Conservation (phyloP, 192 early-diverging fungal species). For the Backusella macrospora region DNA sequence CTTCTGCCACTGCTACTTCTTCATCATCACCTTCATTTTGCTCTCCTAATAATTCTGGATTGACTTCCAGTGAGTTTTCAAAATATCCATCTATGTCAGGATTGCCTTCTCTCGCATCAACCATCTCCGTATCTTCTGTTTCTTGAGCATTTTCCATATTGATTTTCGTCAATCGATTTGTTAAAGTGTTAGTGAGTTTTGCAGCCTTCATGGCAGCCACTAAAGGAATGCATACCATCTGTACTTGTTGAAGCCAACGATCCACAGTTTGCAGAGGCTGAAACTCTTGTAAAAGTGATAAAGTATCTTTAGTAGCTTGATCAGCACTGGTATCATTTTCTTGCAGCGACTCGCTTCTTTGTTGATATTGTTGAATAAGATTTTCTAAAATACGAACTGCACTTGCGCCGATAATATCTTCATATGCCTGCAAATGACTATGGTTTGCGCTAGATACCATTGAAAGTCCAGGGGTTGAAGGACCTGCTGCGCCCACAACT, state of each 20-base stretch:
- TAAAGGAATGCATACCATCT: slow-evolving; percentile 68
- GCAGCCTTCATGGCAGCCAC: slow-evolving; percentile 41
- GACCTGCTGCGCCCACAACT: background rate
- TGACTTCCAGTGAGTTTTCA: background rate
- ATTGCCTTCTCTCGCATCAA: slow-evolving; percentile 38
- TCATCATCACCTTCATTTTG: background rate
- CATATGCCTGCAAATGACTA: slow-evolving; percentile 60
- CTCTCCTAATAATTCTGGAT: background rate
- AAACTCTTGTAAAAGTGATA: slow-evolving; percentile 67
- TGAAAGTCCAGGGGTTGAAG: slow-evolving; percentile 35
- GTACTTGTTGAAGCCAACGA: slow-evolving; percentile 88
- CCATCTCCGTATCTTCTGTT: slow-evolving; percentile 60
- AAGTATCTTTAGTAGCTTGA: slow-evolving; percentile 43
- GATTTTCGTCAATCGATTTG: slow-evolving; percentile 71
- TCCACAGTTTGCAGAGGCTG: slow-evolving; percentile 67
- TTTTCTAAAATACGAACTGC: slow-evolving; percentile 57
- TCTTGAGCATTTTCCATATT: slow-evolving; percentile 53
- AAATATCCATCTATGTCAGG: slow-evolving; percentile 37
- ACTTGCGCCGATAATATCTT: slow-evolving; percentile 62
- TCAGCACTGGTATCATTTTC: slow-evolving; percentile 54
- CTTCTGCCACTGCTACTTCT: slow-evolving; percentile 18
- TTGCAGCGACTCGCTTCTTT: slow-evolving; percentile 39
- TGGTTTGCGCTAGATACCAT: slow-evolving; percentile 54
- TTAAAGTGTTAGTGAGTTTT: slow-evolving; percentile 58
- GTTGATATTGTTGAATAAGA: slow-evolving; percentile 36